Evolutionary conservation across 305 asterid species (phyloP).

Genomic region (Coffea humblotiana): DNA sequence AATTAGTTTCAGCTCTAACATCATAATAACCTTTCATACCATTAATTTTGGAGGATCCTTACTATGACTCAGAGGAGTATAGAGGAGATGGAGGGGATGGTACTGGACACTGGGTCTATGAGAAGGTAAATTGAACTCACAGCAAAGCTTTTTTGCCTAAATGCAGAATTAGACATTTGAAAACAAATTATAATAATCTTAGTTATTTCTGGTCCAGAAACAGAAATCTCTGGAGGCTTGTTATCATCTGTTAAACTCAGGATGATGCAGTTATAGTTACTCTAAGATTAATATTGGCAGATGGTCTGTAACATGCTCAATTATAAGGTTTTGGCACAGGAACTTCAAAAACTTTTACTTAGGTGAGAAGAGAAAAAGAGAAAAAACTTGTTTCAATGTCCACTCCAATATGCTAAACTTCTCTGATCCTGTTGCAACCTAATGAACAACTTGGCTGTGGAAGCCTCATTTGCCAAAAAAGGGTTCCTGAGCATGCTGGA

Average conservation of each 20-base stretch:
- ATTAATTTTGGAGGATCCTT: slow-evolving; percentile 61
- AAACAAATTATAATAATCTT: background rate
- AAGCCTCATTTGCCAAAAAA: no score
- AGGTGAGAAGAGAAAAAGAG: no score
- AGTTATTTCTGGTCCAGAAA: background rate
- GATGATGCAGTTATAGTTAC: no score
- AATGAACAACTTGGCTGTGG: no score
- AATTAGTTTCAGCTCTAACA: background rate
- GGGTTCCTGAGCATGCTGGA: no score
- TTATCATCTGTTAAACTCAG: no score
- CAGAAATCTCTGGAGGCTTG: background rate
- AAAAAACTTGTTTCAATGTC: no score
- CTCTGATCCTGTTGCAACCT: no score
- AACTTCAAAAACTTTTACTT: no score
- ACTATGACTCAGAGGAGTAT: slow-evolving; percentile 75
- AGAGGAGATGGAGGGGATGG: slow-evolving; percentile 95
- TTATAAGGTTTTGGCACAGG: background rate
- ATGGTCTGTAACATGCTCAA: background rate
- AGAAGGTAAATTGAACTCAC: slow-evolving; percentile 45
- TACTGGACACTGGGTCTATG: slow-evolving; percentile 88
- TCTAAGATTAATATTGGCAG: no score
- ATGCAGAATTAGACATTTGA: background rate
- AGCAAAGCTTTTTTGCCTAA: background rate
- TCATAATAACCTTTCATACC: background rate
- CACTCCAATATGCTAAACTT: no score